Percentiles rank a stretch among this genome's conserved stretches.
Evolutionary conservation across 345 rosid species (phyloP).

Genomic region (Aegle marmelos): DNA sequence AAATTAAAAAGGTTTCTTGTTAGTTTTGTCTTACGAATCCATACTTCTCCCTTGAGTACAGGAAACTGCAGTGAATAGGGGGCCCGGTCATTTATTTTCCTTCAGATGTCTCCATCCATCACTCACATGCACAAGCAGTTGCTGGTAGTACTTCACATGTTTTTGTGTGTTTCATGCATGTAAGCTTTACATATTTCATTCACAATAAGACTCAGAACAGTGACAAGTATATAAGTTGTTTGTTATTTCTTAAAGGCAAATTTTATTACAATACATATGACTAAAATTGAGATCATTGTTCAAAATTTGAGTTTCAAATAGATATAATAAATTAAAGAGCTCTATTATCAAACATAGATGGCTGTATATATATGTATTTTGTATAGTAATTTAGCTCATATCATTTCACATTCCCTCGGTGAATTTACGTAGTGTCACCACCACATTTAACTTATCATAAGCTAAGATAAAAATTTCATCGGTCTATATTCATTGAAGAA

Average conservation of each 20-base stretch:
- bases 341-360: neutral
- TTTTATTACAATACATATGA: too few species aligned
- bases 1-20: neutral
- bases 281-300: too few species aligned
- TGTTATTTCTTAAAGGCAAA: neutral
- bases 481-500: too few species aligned
- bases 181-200: neutral
- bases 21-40: neutral
- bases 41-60: neutral
- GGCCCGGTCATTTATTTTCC: neutral
- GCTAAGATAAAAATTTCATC: too few species aligned
- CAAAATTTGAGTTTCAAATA: too few species aligned
- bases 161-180: conserved; percentile 10
- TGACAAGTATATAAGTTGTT: too few species aligned
- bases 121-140: conserved; percentile 30
- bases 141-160: conserved; percentile 24
- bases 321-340: too few species aligned
- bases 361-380: too few species aligned
- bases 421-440: neutral
- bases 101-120: conserved; percentile 13
- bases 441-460: neutral
- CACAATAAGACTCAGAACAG: neutral
- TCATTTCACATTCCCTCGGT: neutral
- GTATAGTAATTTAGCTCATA: neutral
- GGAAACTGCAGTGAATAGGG: neutral